Percentiles rank a stretch among this genome's conserved stretches.
These are phyloP conservation scores for Jackrogersella minutella DNA, from an alignment of 495 filamentous ascomycete genomes.

Conservation along the genomic window DNA sequence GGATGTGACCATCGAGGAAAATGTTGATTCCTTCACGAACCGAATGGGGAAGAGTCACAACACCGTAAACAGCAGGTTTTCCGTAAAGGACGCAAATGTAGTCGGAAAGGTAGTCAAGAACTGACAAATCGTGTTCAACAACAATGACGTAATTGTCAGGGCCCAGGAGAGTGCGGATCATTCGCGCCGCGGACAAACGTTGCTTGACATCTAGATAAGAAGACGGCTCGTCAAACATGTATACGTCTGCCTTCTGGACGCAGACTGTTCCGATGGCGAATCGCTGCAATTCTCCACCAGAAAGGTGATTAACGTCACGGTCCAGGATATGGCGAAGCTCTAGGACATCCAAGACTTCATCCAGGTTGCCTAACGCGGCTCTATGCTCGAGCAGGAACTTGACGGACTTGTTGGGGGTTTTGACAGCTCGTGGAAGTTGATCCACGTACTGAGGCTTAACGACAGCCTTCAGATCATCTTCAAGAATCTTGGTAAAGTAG, in stretches of 20 bases:
- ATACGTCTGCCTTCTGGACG: conserved; percentile 96
- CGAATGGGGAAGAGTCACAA: conserved; percentile 94
- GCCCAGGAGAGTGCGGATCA: conserved; percentile 87
- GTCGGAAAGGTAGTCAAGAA: conserved; percentile 97
- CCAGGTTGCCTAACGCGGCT: conserved; percentile 77
- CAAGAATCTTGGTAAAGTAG: conserved; percentile 97
- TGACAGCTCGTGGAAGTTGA: conserved; percentile 92
- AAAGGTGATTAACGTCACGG: conserved; percentile 86
- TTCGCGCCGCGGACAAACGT: conserved; percentile 87
- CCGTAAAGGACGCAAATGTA: conserved; percentile 98
- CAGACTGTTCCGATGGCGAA: conserved; percentile 96
- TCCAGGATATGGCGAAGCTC: conserved; percentile 87
- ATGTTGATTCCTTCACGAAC: conserved; percentile 99
- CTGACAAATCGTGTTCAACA: conserved; percentile 98
- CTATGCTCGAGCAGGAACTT: conserved; percentile 76
- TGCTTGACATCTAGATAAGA: conserved; percentile 97
- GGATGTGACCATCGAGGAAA: conserved; percentile 97
- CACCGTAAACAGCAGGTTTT: conserved; percentile 93
- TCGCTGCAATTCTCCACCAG: conserved; percentile 96
- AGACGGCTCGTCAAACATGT: conserved; percentile 99
- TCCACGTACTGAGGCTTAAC: conserved; percentile 99
- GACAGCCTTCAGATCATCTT: conserved; percentile 95
- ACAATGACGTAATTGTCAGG: conserved; percentile 96
- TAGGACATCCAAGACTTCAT: conserved; percentile 84
- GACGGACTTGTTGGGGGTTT: conserved; percentile 77